phyloP scores from a whole-genome alignment of 352 stramenopile species.

The Pythium oligandrum region DNA sequence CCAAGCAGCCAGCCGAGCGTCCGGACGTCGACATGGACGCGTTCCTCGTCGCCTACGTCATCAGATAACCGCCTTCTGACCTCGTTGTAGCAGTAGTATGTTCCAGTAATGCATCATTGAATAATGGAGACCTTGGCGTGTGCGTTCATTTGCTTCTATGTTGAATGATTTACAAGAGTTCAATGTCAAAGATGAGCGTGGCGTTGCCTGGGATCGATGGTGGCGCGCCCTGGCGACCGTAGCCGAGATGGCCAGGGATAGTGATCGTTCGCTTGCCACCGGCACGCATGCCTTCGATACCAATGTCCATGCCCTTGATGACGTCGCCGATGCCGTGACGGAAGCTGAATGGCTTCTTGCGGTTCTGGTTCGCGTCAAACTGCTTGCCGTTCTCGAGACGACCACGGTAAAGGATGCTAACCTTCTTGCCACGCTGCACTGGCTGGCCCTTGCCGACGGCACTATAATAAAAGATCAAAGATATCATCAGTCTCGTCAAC shows the following conservation, averaged over 20 bases:
- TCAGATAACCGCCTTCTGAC: slow-evolving; percentile 3
- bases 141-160: slow-evolving; percentile 9
- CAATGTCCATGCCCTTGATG: slow-evolving; percentile 95
- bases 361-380: slow-evolving; percentile 77
- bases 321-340: slow-evolving; percentile 85
- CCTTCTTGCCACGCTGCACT: slow-evolving; percentile 60
- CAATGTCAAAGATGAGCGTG: slow-evolving; percentile 93
- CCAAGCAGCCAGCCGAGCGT: not conserved
- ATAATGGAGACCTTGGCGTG: not conserved
- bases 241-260: slow-evolving; percentile 93
- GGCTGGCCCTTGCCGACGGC: slow-evolving; percentile 65
- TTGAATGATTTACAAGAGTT: slow-evolving; percentile 62
- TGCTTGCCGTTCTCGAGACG: slow-evolving; percentile 80
- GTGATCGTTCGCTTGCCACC: slow-evolving; percentile 91
- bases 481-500: too few relatives aligned
- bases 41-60: slow-evolving; percentile 20
- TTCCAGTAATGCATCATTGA: slow-evolving; percentile 1
- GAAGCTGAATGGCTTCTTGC: slow-evolving; percentile 84
- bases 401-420: slow-evolving; percentile 81
- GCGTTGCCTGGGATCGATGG: slow-evolving; percentile 89
- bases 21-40: slow-evolving; percentile 11
- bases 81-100: not conserved
- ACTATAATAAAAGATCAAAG: slow-evolving; percentile 18
- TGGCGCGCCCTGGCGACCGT: slow-evolving; percentile 80
- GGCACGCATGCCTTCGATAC: slow-evolving; percentile 86